Conservation (phyloP, 768 basidiomycete species). For the Suillus ampliporus region DNA sequence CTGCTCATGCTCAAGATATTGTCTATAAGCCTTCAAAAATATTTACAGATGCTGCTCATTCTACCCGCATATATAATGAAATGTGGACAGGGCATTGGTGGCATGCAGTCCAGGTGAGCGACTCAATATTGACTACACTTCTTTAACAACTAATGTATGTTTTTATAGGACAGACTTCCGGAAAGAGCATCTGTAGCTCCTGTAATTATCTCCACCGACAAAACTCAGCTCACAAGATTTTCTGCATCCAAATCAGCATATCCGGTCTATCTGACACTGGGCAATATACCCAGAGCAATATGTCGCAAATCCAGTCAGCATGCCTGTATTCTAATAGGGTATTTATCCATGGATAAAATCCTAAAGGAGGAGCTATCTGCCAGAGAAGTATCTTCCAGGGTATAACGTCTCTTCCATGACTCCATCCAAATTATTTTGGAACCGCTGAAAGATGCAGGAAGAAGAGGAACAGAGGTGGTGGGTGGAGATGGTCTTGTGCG, state of each 20-base stretch:
- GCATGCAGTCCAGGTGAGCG: constrained; percentile 38
- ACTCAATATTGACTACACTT: constrained; percentile 2
- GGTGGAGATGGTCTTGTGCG: constrained; percentile 13
- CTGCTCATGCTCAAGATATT: constrained; percentile 22
- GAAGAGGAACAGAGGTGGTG: constrained; percentile 8
- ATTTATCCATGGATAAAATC: constrained; percentile 43
- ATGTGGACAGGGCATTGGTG: constrained; percentile 46
- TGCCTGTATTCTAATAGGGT: constrained; percentile 43
- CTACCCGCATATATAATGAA: constrained; percentile 37
- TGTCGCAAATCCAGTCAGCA: constrained; percentile 39
- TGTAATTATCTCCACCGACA: constrained; percentile 52
- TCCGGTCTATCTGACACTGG: constrained; percentile 51
- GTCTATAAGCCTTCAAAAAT: constrained; percentile 33
- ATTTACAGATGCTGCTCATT: constrained; percentile 18
- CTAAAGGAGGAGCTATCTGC: constrained; percentile 26
- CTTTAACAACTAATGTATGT: background rate
- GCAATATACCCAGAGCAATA: constrained; percentile 47
- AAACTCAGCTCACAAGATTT: constrained; percentile 48
- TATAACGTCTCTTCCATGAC: constrained; percentile 1
- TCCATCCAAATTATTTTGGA: background rate
- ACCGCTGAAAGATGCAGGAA: constrained; percentile 25
- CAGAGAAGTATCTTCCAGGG: constrained; percentile 18
- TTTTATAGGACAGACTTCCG: constrained; percentile 1
- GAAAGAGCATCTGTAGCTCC: constrained; percentile 42
- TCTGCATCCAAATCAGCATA: constrained; percentile 47